Percentiles rank a stretch among this genome's conserved stretches.
Evolutionary conservation across 148 eudicot genomes (phyloP).

Genomic region (Polygonum aviculare): DNA sequence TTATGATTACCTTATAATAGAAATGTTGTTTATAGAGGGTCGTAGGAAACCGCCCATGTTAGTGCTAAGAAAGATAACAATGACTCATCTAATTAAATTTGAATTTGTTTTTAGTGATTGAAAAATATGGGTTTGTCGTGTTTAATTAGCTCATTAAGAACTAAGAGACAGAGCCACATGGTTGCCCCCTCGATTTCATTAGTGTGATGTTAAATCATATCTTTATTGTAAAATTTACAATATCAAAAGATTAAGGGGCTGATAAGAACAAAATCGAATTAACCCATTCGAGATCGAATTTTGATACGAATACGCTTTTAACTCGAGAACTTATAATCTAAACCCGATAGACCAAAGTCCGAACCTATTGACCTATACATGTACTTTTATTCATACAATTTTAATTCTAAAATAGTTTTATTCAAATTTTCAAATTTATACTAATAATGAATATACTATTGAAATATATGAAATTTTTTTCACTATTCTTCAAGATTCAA

Average conservation of each 20-base stretch:
- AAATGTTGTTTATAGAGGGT: background rate
- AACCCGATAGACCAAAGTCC: too few species aligned
- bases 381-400: too few species aligned
- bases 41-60: conserved; percentile 8
- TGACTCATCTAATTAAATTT: background rate
- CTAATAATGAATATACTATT: too few species aligned
- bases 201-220: conserved; percentile 4
- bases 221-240: background rate
- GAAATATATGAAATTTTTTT: too few species aligned
- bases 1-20: background rate
- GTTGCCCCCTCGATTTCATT: conserved; percentile 1
- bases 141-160: background rate
- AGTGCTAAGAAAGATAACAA: conserved; percentile 1
- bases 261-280: too few species aligned
- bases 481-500: too few species aligned
- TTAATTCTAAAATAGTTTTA: too few species aligned
- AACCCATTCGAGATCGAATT: too few species aligned
- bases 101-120: background rate
- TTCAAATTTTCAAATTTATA: too few species aligned
- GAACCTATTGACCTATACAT: too few species aligned
- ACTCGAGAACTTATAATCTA: too few species aligned
- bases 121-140: conserved; percentile 6
- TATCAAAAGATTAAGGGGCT: background rate
- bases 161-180: background rate
- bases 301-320: too few species aligned